Evolutionary conservation across 129 eudicot species (phyloP), one percentile per base, ranked within the genome.

Genomic region (Scalesia atractyloides): DNA sequence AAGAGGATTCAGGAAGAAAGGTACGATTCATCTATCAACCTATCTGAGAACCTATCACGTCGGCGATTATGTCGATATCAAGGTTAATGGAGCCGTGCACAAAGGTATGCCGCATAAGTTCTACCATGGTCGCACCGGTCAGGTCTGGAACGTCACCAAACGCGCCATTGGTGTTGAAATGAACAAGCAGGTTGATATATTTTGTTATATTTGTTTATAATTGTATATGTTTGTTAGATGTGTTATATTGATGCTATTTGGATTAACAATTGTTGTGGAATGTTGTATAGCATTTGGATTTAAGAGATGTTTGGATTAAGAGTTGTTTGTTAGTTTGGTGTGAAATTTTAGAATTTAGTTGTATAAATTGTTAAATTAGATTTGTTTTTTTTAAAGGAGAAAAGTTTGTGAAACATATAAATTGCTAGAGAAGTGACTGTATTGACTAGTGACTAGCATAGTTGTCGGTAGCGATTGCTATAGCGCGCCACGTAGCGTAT

Each of bases 81-180:
- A 84, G 78, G 96, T 91, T 3, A 91, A 91, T 60, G 97, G 97
- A 11, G 95, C 97, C 61, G 74, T 91, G 53, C 97, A 91, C 82
- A 91, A 91, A 73, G 96, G 97, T 57, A 91, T 91, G 97, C 97
- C 97, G 20, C 97, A 91, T 56, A 91, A 88, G 85, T 91, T 86
- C 81, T 91, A 91, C 78, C 97, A 91, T 57, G 97, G 96, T 9
- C 91, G 96, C 52, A 91, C 97, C 18, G 97, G 97, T 9, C 91
- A 87, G 75, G 91, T 92, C 80, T 92, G 97, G 97, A 92, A 92
- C 76, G 87, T 88, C 57, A 91, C 97, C 73, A 91, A 91, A 70
- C 88, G 97, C 12, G 96, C 97, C 56, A 78, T 91, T 33, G 97
- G 97, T 17, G 97, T 91, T 41, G 97, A 91, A 83, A 70, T 92